Conservation (phyloP, 495 filamentous ascomycete species). For the Talaromyces proteolyticus region DNA sequence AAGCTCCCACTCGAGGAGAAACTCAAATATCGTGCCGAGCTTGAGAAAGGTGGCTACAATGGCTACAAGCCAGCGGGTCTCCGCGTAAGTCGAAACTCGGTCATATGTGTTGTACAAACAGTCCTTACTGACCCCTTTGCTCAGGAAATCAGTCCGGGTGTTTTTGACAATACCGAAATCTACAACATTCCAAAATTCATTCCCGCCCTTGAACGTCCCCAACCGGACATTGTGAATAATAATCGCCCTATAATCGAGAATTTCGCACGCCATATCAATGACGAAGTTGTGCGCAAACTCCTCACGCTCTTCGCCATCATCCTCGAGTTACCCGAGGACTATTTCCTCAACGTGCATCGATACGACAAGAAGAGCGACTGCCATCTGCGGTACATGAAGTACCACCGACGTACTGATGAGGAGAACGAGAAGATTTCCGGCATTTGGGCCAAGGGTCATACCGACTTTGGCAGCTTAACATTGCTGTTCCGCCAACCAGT, state of each 20-base stretch:
- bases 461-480: conserved; percentile 49
- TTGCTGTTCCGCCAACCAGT: conserved; percentile 51
- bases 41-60: conserved; percentile 42
- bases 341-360: conserved; percentile 39
- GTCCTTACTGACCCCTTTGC: background rate
- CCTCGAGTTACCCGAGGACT: conserved; percentile 48
- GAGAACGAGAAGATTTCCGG: conserved; percentile 35
- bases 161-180: conserved; percentile 40
- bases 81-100: conserved; percentile 15
- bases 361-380: conserved; percentile 41
- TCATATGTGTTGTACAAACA: background rate
- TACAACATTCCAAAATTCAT: conserved; percentile 47
- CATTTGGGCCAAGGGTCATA: conserved; percentile 42
- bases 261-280: conserved; percentile 41
- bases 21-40: conserved; percentile 40
- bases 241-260: conserved; percentile 32
- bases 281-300: conserved; percentile 40
- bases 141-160: conserved; percentile 23
- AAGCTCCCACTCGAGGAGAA: conserved; percentile 50
- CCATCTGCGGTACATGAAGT: conserved; percentile 53
- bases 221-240: conserved; percentile 10
- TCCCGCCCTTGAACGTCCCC: conserved; percentile 30
- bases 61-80: conserved; percentile 9
- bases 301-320: conserved; percentile 42
- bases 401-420: conserved; percentile 35